Conservation (phyloP, 1,284 basidiomycete genomes). For the Calocybe gambosa region DNA sequence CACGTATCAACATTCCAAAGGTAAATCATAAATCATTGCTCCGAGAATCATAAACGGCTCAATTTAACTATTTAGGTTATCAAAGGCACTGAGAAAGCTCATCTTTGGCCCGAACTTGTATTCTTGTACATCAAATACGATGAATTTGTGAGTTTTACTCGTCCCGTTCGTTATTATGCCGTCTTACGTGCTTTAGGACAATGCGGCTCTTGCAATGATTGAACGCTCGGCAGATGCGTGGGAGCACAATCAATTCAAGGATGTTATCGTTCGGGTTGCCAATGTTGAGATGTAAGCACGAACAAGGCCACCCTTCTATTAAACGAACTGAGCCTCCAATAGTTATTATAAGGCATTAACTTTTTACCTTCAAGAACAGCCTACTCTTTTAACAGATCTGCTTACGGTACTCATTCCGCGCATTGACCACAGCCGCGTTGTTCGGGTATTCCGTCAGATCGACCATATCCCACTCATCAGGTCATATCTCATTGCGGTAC, state of each 20-base stretch:
- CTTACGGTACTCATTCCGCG: slow-evolving; percentile 89
- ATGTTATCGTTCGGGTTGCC: slow-evolving; percentile 89
- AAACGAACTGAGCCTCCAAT: slow-evolving; percentile 6
- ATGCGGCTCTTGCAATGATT: slow-evolving; percentile 96
- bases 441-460: slow-evolving; percentile 92
- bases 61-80: slow-evolving; percentile 57
- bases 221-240: slow-evolving; percentile 95
- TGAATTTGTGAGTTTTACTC: slow-evolving; percentile 61
- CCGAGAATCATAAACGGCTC: slow-evolving; percentile 10
- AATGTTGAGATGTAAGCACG: slow-evolving; percentile 89
- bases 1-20: slow-evolving; percentile 93
- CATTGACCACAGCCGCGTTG: slow-evolving; percentile 92
- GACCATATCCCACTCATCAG: slow-evolving; percentile 95
- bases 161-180: neutral
- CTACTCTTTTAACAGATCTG: slow-evolving; percentile 88
- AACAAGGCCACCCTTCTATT: neutral
- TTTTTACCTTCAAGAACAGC: slow-evolving; percentile 92
- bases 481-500: slow-evolving; percentile 94
- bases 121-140: slow-evolving; percentile 99
- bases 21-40: slow-evolving; percentile 17
- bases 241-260: slow-evolving; percentile 99
- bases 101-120: slow-evolving; percentile 98
- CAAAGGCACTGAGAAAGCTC: slow-evolving; percentile 91
- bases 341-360: slow-evolving; percentile 87
- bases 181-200: slow-evolving; percentile 50